Evolutionary conservation across 805 yeast genomes (phyloP), one percentile per base, ranked within the genome.

Genomic region (Teunomyces cretensis): DNA sequence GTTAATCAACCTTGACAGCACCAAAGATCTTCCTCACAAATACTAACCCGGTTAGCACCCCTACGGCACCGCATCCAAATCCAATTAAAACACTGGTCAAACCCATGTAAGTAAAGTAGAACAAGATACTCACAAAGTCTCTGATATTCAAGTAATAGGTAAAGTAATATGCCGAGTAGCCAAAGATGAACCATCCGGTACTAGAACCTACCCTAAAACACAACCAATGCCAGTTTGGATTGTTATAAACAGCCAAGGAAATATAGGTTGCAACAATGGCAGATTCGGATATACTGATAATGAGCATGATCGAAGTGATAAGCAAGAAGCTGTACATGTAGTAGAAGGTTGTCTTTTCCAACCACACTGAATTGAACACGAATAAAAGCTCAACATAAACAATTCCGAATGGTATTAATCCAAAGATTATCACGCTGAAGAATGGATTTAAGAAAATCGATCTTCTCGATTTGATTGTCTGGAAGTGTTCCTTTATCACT

Each of bases 171-270:
- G 84, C 56, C 5, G 92, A 78, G 60, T 86, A 88, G 7, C 72
- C 62, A 51, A 80, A 80, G 46, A 89, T 74, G 65, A 85, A 88
- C 73, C 84, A 72, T 26, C 89, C 88, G 39, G 87, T 77, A 46
- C 91, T 81, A 3, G 72, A 60, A 4, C 95, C 88, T 24, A 83
- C 79, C 43, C 80, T 62, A 62, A 88, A 88, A 9, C 89, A 72
- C 52, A 83, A 74, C 96, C 96, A 88, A 59, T 87, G 88, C 96
- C 96, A 90, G 52, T 75, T 68, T 41, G 79, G 78, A 57, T 79
- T 77, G 41, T 76, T 79, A 52, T 78, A 68, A 16, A 74, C 72
- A 1, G 71, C 61, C 55, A 88, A 70, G 36, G 84, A 75, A 35
- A 85, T 58, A 57, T 84, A 88, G 8, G 84, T 75, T 5, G 86